A percentile compares a stretch with the other conserved stretches of the same genome.
These are phyloP conservation scores for Neofusicoccum ribis DNA, from an alignment of 2,329 filamentous ascomycete species.

Conservation along the genomic window DNA sequence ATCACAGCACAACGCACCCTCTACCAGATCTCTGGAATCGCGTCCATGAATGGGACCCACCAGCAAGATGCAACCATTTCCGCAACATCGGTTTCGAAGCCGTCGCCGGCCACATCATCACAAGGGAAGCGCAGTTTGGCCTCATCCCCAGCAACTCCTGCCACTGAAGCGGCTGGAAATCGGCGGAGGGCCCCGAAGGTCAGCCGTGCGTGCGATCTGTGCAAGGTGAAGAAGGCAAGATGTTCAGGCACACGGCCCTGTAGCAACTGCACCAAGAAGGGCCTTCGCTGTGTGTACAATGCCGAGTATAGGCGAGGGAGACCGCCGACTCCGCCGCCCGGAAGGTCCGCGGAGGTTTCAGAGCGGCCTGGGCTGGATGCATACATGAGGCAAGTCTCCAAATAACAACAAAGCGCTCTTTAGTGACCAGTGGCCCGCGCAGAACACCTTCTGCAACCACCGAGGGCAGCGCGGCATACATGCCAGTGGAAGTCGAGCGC, in stretches of 20 bases:
- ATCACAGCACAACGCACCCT: neutral
- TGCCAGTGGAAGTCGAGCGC: neutral
- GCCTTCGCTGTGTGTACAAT: conserved; percentile 28
- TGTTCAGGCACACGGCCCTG: conserved; percentile 33
- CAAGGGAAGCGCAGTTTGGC: neutral
- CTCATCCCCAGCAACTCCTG: neutral
- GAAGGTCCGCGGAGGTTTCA: neutral
- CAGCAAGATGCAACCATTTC: neutral
- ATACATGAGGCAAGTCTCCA: no score
- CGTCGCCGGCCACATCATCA: neutral
- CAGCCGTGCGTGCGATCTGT: conserved; percentile 32
- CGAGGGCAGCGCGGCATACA: neutral
- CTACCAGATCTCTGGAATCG: neutral
- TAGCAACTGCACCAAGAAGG: conserved; percentile 25
- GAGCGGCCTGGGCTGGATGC: no score
- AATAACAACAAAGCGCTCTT: no score
- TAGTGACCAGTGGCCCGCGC: no score
- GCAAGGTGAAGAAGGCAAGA: conserved; percentile 33
- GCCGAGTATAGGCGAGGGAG: conserved; percentile 30
- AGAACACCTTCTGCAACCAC: no score
- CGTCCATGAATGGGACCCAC: neutral
- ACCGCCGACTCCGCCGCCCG: conserved; percentile 25
- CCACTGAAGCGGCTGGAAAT: neutral
- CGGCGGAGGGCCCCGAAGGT: conserved; percentile 27
- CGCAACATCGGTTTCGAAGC: neutral